Percentiles rank a stretch among this genome's conserved stretches.
Evolutionary conservation across 2,329 filamentous ascomycete species (phyloP).

Genomic region (Metarhizium anisopliae): DNA sequence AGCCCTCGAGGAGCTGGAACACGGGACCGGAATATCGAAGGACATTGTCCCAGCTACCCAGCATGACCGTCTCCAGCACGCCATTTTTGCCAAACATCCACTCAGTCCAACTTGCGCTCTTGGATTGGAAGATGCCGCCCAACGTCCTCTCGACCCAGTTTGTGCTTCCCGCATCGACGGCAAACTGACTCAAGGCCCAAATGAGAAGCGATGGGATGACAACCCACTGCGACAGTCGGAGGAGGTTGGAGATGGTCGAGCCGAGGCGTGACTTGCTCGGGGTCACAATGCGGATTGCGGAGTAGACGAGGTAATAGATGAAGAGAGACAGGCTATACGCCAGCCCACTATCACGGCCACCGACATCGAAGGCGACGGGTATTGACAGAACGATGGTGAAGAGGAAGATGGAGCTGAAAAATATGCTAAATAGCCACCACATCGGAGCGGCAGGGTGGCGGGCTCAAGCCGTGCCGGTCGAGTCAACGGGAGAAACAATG

Average conservation of each 20-base stretch:
- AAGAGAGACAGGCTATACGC: constrained; percentile 88
- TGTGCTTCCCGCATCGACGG: constrained; percentile 69
- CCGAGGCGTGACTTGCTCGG: constrained; percentile 70
- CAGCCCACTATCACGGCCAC: constrained; percentile 85
- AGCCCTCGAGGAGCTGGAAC: constrained; percentile 91
- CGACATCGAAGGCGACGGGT: constrained; percentile 95
- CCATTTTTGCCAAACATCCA: constrained; percentile 87
- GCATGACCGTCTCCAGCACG: constrained; percentile 66
- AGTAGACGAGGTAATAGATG: constrained; percentile 85
- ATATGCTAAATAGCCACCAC: constrained; percentile 71
- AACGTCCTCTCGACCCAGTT: constrained; percentile 80
- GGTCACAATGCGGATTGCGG: constrained; percentile 67
- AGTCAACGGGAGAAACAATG: constrained; percentile 1
- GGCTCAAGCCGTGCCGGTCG: constrained; percentile 10
- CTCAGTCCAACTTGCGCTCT: constrained; percentile 60
- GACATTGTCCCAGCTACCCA: constrained; percentile 83
- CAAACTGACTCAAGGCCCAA: constrained; percentile 93
- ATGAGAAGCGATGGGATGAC: constrained; percentile 81
- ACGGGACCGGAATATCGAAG: constrained; percentile 86
- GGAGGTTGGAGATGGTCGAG: constrained; percentile 57
- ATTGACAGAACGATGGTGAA: constrained; percentile 91
- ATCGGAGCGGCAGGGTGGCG: constrained; percentile 42
- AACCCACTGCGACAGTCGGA: constrained; percentile 76
- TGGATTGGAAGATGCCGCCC: constrained; percentile 51
- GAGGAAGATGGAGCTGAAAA: constrained; percentile 79